Conservation (phyloP, 2,329 filamentous ascomycete species). For the Tricladium varicosporioides region DNA sequence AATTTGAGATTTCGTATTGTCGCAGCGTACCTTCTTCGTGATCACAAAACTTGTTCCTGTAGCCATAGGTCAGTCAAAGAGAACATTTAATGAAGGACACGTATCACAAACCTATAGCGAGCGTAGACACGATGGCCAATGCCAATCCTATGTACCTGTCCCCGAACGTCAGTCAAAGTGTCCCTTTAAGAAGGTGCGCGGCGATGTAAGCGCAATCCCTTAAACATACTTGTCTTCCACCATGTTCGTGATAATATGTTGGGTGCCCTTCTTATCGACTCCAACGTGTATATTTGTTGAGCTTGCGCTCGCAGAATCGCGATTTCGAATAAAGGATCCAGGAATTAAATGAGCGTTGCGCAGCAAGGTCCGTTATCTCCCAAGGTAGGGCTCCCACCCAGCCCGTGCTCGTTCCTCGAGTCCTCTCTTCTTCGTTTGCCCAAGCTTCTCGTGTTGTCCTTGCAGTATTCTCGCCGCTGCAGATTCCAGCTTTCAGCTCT, state of each 20-base stretch:
- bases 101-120: conserved; percentile 66
- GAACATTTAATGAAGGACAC: conserved; percentile 6
- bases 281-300: conserved; percentile 24
- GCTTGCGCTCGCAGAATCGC: conserved; percentile 25
- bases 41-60: conserved; percentile 95
- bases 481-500: conserved; percentile 3
- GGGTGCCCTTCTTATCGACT: conserved; percentile 21
- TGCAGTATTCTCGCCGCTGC: conserved; percentile 8
- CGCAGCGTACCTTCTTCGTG: conserved; percentile 80
- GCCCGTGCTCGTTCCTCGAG: not conserved
- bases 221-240: conserved; percentile 46
- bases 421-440: conserved; percentile 10
- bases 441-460: conserved; percentile 1
- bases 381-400: not conserved
- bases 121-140: conserved; percentile 70
- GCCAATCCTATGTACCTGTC: conserved; percentile 73
- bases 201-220: conserved; percentile 3
- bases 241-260: conserved; percentile 32
- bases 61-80: conserved; percentile 8
- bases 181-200: conserved; percentile 1
- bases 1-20: not conserved
- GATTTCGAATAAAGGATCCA: not conserved
- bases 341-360: not conserved
- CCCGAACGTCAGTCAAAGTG: conserved; percentile 22
- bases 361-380: not conserved